Base-by-base conservation (phyloP, 108 stramenopile genomes). In the Nitzschia inconspicua region DNA sequence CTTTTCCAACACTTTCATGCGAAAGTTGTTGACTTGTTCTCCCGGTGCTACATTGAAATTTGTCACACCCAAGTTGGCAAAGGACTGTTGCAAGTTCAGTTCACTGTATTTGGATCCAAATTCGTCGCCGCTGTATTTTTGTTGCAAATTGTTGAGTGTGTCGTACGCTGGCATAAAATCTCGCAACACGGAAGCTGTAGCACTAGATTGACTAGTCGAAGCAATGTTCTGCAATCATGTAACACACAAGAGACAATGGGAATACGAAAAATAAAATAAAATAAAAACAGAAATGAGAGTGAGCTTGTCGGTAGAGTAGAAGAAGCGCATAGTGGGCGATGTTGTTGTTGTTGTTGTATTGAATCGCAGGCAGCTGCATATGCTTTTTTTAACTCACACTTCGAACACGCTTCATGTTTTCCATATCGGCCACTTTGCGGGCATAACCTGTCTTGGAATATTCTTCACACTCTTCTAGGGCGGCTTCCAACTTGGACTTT, bases 351-450 rank as follows among this genome's bases (percentile, higher is more conserved):
- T 24, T 26, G 10, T 26, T 4, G 39, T 35, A 42, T 42, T 4
- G 41, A 16, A 42, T 42, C 4, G 41, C 41, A 42, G 16, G 3
- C 16, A 16, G 19, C 2, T 42, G 4, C 14, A 39, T 14, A 39
- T 39, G 37, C 48, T n/a, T 3, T 49, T 3, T 4, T 1, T 49
- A n/a, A 67, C 78, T 73, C 59, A 81, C 84, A 18, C 77, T 82
- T 48, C 83, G 75, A 34, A 70, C 73, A 0, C 83, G 69, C 55
- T 81, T 68, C 65, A 82, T 85, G 57, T 83, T 79, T 71, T 91
- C 89, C 70, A 91, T 79, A 40, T 80, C 73, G 3, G 89, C 89
- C 10, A 91, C 86, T 47, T 83, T 79, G 31, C 89, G 77, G 1
- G 86, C 89, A 57, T 88, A 91, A 60, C 89, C 89, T 41, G 61